Evolutionary conservation across 352 stramenopile species (phyloP).

Genomic region (Pythium utonaiense): DNA sequence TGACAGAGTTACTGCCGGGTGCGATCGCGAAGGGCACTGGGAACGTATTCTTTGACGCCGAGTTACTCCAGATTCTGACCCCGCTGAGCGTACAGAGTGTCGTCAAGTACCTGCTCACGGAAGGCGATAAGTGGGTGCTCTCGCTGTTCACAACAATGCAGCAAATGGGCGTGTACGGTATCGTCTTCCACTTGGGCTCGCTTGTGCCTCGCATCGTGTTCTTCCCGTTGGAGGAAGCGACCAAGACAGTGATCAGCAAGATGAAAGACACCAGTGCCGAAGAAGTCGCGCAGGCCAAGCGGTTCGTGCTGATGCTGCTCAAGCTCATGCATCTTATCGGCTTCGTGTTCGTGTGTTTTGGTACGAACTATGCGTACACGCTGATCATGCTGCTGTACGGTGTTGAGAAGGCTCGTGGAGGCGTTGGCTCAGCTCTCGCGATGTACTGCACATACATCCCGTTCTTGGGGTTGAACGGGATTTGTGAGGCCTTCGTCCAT

Average conservation of each 20-base stretch:
- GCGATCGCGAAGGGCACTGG: background rate
- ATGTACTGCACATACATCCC: slow-evolving; percentile 94
- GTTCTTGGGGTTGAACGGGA: slow-evolving; percentile 94
- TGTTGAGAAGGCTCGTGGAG: slow-evolving; percentile 53
- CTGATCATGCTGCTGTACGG: slow-evolving; percentile 81
- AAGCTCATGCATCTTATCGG: slow-evolving; percentile 84
- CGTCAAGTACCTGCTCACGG: slow-evolving; percentile 96
- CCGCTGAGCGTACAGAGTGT: slow-evolving; percentile 90
- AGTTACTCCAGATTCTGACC: slow-evolving; percentile 56
- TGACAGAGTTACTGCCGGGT: slow-evolving; percentile 46
- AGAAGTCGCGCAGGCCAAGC: slow-evolving; percentile 30
- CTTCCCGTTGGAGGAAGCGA: slow-evolving; percentile 95
- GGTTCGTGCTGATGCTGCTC: slow-evolving; percentile 70
- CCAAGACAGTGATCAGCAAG: slow-evolving; percentile 94
- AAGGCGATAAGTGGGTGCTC: slow-evolving; percentile 96
- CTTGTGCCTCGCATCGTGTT: slow-evolving; percentile 95
- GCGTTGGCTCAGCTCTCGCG: slow-evolving; percentile 51
- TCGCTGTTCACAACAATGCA: slow-evolving; percentile 87
- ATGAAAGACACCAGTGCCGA: slow-evolving; percentile 38
- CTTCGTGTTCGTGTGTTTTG: slow-evolving; percentile 84
- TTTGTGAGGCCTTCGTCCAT: slow-evolving; percentile 96
- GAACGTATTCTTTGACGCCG: slow-evolving; percentile 33
- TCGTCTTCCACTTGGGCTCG: slow-evolving; percentile 94
- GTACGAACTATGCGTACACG: slow-evolving; percentile 73
- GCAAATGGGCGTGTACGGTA: slow-evolving; percentile 95